A percentile compares a stretch with the other conserved stretches of the same genome.
Evolutionary conservation across 768 basidiomycete genomes (phyloP).

Genomic region (Xerocomellus dryophilus): DNA sequence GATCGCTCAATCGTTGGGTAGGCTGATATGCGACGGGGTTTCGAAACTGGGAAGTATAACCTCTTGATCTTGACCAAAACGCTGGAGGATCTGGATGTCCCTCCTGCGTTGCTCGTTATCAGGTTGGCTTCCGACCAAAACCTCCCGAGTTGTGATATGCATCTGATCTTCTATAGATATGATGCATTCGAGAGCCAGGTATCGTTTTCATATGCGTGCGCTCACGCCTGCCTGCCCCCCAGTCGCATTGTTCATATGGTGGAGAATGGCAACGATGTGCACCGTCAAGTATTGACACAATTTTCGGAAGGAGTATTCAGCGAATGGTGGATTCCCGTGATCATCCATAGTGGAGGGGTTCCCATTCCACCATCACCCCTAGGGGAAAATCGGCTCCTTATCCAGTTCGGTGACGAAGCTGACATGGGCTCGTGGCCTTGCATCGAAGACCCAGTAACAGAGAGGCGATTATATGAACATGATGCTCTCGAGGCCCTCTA

Average conservation of each 20-base stretch:
- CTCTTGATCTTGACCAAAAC: slow-evolving; percentile 60
- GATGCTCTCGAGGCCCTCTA: slow-evolving; percentile 59
- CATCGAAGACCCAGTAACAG: slow-evolving; percentile 62
- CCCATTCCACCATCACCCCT: slow-evolving; percentile 47
- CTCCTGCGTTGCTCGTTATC: slow-evolving; percentile 56
- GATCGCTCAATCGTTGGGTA: slow-evolving; percentile 22
- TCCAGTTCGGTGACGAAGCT: slow-evolving; percentile 44
- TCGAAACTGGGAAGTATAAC: slow-evolving; percentile 57
- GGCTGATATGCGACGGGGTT: slow-evolving; percentile 49
- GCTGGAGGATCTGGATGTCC: slow-evolving; percentile 58
- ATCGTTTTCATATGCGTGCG: slow-evolving; percentile 54
- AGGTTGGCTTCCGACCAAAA: slow-evolving; percentile 40
- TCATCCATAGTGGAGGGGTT: slow-evolving; percentile 33
- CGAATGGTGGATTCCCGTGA: slow-evolving; percentile 51
- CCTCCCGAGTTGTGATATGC: background rate
- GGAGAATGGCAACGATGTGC: slow-evolving; percentile 54
- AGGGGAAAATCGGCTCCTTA: slow-evolving; percentile 39
- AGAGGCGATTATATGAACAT: slow-evolving; percentile 54
- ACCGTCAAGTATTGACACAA: slow-evolving; percentile 50
- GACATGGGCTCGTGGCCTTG: slow-evolving; percentile 31
- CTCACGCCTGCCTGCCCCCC: slow-evolving; percentile 43
- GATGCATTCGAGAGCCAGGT: slow-evolving; percentile 53
- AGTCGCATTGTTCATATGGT: slow-evolving; percentile 62
- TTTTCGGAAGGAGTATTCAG: slow-evolving; percentile 39
- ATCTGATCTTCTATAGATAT: slow-evolving; percentile 34